A percentile compares a stretch with the other conserved stretches of the same genome.
Evolutionary conservation across 1,284 basidiomycete species (phyloP).

Genomic region (Malassezia yamatoensis): DNA sequence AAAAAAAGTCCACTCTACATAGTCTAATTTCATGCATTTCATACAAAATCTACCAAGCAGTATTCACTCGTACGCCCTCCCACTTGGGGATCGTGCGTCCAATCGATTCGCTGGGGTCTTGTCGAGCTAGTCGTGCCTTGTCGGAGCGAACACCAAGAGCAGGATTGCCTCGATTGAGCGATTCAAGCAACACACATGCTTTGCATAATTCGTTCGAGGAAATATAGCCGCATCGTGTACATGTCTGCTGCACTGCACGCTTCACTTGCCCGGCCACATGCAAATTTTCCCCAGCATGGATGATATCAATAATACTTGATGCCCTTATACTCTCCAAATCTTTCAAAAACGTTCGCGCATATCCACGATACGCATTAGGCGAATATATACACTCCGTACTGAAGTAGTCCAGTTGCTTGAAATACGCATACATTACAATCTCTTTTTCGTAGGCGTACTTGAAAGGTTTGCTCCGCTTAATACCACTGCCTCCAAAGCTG

Average conservation of each 20-base stretch:
- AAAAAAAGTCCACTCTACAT: no score
- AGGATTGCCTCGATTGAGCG: conserved; percentile 40
- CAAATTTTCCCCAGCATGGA: conserved; percentile 52
- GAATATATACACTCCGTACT: conserved; percentile 99
- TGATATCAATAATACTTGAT: conserved; percentile 91
- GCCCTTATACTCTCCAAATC: conserved; percentile 87
- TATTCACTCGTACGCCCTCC: conserved; percentile 19
- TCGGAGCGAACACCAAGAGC: conserved; percentile 38
- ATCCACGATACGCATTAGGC: conserved; percentile 84
- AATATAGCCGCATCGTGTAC: conserved; percentile 45
- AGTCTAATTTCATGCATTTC: no score
- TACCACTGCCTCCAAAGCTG: conserved; percentile 57
- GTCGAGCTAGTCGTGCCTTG: conserved; percentile 25
- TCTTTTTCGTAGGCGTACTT: conserved; percentile 98
- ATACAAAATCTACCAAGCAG: conserved; percentile 5
- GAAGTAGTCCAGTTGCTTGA: conserved; percentile 90
- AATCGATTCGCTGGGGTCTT: conserved; percentile 10
- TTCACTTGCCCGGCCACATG: conserved; percentile 33
- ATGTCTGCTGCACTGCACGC: conserved; percentile 33
- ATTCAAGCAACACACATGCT: conserved; percentile 45
- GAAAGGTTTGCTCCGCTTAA: conserved; percentile 93
- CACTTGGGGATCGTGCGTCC: conserved; percentile 32
- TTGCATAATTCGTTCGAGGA: conserved; percentile 44
- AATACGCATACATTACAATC: conserved; percentile 96
- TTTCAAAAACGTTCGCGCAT: conserved; percentile 85